Evolutionary conservation across 257 asterid genomes (phyloP), one percentile per base, ranked within the genome.

Genomic region (Solanum virginianum): DNA sequence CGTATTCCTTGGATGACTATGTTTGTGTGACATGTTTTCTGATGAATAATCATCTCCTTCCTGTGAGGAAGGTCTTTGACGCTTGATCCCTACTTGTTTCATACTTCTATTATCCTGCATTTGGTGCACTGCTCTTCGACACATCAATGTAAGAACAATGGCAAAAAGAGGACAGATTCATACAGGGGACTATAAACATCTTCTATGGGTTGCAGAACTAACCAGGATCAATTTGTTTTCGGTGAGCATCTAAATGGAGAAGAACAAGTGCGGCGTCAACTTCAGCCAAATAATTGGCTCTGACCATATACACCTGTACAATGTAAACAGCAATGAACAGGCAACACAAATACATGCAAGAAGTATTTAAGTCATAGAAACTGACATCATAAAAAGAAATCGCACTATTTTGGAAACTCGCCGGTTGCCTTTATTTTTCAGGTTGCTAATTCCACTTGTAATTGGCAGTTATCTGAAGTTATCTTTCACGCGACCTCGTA

Each of bases 261-360:
- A 91, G 91, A 88, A 89, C 87, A 62, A 91, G 89, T 18, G 93
- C 93, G 0, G 94, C 93, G 15, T 91, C 92, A 72, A 88, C 91
- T 86, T 87, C 90, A 49, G 88, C 86, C 69, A 90, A 88, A 74
- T 74, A 57, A 81, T 87, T 86, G 22, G 90, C 87, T 56, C 92
- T 88, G 70, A 91, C 89, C 69, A 85, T 88, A 69, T 91, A 91
- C 20, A 90, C 90, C 93, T 89, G 72, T 32, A 32, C 29, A 80
- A 83, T 15, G 62, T 18, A 55, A 60, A 53, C 20, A 24, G 10
- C 32, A 45, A 53, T 47, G 62, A 74, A 74, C 79, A 41, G 29
- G 53, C 54, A 70, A n/a, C 45, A 29, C 54, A 14, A 20, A 66
- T 80, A 69, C 81, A 36, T 20, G 18, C 43, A 41, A 20, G 81